A percentile compares a stretch with the other conserved stretches of the same genome.
These are phyloP conservation scores for Talaromyces sp. DNA, from an alignment of 2,329 filamentous ascomycete species.

Conservation along the genomic window DNA sequence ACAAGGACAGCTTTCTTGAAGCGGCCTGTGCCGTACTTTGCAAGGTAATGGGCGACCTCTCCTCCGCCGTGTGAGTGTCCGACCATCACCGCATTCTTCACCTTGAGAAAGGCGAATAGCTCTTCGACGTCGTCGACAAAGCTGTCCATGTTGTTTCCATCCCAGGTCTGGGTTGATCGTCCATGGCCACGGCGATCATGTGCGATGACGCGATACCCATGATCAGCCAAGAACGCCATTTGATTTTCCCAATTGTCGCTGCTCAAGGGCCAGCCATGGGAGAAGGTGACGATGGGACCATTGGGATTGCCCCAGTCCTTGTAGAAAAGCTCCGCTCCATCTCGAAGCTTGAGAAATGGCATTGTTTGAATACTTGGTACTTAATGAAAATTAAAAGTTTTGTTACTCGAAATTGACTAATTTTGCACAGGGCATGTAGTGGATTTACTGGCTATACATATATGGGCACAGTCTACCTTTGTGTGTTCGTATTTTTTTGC, in stretches of 20 bases:
- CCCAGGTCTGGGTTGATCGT: slow-evolving; percentile 41
- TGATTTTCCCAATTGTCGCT: background rate
- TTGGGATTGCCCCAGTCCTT: background rate
- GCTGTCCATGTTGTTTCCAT: slow-evolving; percentile 40
- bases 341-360: background rate
- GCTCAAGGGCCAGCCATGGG: background rate
- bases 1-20: too few relatives aligned
- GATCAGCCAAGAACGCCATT: slow-evolving; percentile 18
- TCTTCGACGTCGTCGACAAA: slow-evolving; percentile 22
- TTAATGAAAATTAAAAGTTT: too few relatives aligned
- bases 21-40: too few relatives aligned
- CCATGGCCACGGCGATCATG: slow-evolving; percentile 37
- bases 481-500: too few relatives aligned
- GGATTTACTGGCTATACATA: too few relatives aligned
- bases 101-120: too few relatives aligned
- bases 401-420: too few relatives aligned
- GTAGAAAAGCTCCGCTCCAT: background rate
- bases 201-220: slow-evolving; percentile 40
- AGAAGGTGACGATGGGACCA: background rate
- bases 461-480: too few relatives aligned
- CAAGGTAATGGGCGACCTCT: too few relatives aligned
- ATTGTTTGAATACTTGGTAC: background rate
- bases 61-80: too few relatives aligned
- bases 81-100: too few relatives aligned
- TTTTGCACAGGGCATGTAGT: too few relatives aligned